These are phyloP conservation scores for Brassica rapa DNA, from an alignment of 345 rosid genomes.

Conservation along the genomic window DNA sequence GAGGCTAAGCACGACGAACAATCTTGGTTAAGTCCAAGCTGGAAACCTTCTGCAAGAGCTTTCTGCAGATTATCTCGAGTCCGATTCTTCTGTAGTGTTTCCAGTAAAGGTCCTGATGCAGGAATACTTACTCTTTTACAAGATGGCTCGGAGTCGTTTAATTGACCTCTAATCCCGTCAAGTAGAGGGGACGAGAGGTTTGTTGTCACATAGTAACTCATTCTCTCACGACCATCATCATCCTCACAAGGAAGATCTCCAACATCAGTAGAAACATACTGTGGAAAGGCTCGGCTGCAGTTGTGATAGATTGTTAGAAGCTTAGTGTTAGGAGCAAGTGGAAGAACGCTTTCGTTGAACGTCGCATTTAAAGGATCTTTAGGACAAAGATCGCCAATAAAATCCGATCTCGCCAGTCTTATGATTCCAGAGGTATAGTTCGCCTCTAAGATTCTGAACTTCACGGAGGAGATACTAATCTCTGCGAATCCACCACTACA, in stretches of 20 bases:
- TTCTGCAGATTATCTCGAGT: neutral
- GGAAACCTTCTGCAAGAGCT: neutral
- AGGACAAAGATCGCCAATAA: conserved; percentile 27
- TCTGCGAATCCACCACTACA: conserved; percentile 9
- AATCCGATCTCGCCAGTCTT: conserved; percentile 37
- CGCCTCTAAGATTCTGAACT: conserved; percentile 31
- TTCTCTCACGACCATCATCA: neutral
- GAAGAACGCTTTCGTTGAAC: neutral
- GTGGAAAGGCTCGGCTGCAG: neutral
- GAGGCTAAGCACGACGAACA: neutral
- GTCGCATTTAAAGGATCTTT: neutral
- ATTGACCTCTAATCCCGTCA: neutral
- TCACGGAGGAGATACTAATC: conserved; percentile 21
- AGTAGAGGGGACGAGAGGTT: neutral
- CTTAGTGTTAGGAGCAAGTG: neutral
- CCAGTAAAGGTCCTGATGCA: neutral
- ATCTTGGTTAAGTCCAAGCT: neutral
- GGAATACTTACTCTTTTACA: neutral
- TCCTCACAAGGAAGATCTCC: neutral
- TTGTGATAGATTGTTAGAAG: neutral
- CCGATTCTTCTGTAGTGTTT: neutral
- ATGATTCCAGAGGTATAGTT: neutral
- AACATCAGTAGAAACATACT: neutral
- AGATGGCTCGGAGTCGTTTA: no score
- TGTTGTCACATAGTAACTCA: neutral